These are phyloP conservation scores for Plasmopara muralis DNA, from an alignment of 352 stramenopile genomes.

Conservation along the genomic window DNA sequence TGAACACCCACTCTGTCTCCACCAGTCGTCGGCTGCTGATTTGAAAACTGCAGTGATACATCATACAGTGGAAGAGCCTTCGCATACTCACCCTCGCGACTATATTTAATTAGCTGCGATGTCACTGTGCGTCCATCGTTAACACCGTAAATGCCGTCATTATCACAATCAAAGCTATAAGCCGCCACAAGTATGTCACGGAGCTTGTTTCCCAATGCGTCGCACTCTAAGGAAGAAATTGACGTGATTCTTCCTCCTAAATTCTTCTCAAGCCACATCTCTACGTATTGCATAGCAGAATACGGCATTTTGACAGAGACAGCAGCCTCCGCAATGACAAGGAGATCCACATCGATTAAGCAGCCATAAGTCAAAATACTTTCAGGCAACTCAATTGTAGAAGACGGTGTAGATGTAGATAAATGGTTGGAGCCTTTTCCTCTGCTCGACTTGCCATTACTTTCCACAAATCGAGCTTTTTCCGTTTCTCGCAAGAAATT, in stretches of 20 bases:
- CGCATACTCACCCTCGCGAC: constrained; percentile 47
- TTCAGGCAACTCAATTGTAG: not conserved
- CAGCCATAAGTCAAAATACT: constrained; percentile 49
- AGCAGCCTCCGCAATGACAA: constrained; percentile 57
- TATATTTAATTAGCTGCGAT: constrained; percentile 70
- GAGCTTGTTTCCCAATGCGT: constrained; percentile 28
- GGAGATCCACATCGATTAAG: constrained; percentile 51
- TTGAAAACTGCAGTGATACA: constrained; percentile 50
- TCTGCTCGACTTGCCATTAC: constrained; percentile 32
- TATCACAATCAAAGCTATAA: constrained; percentile 53
- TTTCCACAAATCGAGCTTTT: constrained; percentile 65
- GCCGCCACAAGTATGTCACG: constrained; percentile 59
- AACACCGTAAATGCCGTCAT: constrained; percentile 72
- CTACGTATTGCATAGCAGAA: constrained; percentile 85
- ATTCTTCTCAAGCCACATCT: constrained; percentile 75
- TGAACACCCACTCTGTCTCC: constrained; percentile 4
- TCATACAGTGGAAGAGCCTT: constrained; percentile 73
- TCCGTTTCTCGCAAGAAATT: constrained; percentile 78
- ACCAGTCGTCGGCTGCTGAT: constrained; percentile 3
- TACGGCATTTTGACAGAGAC: constrained; percentile 80
- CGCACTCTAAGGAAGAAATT: constrained; percentile 23
- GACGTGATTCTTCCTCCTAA: constrained; percentile 42
- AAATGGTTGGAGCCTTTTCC: constrained; percentile 15
- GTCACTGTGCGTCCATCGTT: constrained; percentile 65
- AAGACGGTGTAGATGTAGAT: not conserved